Base-by-base conservation (phyloP, 1,284 basidiomycete species). In the Phaffia rhodozyma region DNA sequence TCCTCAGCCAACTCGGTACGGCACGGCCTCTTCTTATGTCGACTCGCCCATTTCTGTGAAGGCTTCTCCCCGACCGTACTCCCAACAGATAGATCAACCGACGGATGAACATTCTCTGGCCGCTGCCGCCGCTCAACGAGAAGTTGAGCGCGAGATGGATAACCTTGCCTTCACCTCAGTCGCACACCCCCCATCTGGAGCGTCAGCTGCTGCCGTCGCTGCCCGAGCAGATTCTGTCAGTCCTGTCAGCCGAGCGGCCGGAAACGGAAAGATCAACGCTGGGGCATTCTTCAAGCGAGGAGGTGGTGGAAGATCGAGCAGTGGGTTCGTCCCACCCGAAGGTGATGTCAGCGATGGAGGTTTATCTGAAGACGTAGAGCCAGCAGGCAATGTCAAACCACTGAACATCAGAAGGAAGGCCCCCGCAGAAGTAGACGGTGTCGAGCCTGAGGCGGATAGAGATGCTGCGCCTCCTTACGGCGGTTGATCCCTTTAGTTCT, bases 91-190 rank as follows among this genome's bases (percentile, higher is more conserved):
- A 43, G 38, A 43, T 11, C 21, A 49, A 25, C 59, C 58, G 5
- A 48, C 20, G 5, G 29, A 54, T 53, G 64, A 61, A 9, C 54
- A 61, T 21, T 29, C 60, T 20, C 54, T 57, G 23, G 60, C 60
- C 29, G 27, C 60, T 7, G 38, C 51, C 13, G 64, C 64, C 23
- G 64, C 64, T 53, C 55, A 59, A 32, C 38, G 64, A 6, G 64
- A 66, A 30, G 64, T 66, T 29, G 64, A 66, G 43, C 38, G 64
- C 11, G 64, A 66, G 56, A 66, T 61, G 64, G 64, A 66, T 34
- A 50, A 30, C 5, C 52, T 65, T 20, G 59, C 59, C 2, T 61
- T 61, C 54, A 34, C 55, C n/a, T 55, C 52, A 3, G 54, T 59
- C 20, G 29, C 48, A 23, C 51, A 50, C 38, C 49, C 59, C 21